A percentile compares a stretch with the other conserved stretches of the same genome.
Conservation (phyloP, 1,284 basidiomycete species). For the Marasmius tenuissimus region DNA sequence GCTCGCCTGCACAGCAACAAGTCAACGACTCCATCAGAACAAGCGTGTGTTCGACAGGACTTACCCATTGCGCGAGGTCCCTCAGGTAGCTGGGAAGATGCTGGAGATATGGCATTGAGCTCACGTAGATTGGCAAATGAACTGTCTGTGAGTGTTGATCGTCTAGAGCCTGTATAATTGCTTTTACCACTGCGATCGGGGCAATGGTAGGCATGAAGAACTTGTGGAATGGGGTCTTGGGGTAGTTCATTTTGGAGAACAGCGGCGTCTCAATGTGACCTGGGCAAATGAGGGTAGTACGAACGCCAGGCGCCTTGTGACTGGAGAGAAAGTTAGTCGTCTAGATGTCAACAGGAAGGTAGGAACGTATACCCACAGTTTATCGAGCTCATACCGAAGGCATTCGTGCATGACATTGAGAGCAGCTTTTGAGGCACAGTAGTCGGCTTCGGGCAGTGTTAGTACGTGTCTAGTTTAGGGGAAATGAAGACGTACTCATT, state of each 20-base stretch:
- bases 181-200: conserved; percentile 76
- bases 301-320: conserved; percentile 71
- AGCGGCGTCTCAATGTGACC: conserved; percentile 76
- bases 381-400: conserved; percentile 82
- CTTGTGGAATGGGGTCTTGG: conserved; percentile 50
- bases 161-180: conserved; percentile 78
- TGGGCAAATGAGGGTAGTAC: conserved; percentile 80
- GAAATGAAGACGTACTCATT: conserved; percentile 60
- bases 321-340: conserved; percentile 33
- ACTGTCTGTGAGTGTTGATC: conserved; percentile 73
- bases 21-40: conserved; percentile 18
- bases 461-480: neutral
- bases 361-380: conserved; percentile 40
- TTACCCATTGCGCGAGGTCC: conserved; percentile 73
- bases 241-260: conserved; percentile 62
- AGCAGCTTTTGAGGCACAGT: conserved; percentile 87
- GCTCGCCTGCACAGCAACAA: conserved; percentile 28
- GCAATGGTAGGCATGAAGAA: conserved; percentile 78
- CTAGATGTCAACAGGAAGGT: no score
- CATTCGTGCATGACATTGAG: conserved; percentile 75
- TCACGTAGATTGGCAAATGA: conserved; percentile 71
- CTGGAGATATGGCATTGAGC: conserved; percentile 55
- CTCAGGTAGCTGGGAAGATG: conserved; percentile 70
- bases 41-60: conserved; percentile 19
- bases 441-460: conserved; percentile 62